A percentile compares a stretch with the other conserved stretches of the same genome.
These are phyloP conservation scores for Naganishia randhawae DNA, from an alignment of 768 basidiomycete genomes.

Conservation along the genomic window DNA sequence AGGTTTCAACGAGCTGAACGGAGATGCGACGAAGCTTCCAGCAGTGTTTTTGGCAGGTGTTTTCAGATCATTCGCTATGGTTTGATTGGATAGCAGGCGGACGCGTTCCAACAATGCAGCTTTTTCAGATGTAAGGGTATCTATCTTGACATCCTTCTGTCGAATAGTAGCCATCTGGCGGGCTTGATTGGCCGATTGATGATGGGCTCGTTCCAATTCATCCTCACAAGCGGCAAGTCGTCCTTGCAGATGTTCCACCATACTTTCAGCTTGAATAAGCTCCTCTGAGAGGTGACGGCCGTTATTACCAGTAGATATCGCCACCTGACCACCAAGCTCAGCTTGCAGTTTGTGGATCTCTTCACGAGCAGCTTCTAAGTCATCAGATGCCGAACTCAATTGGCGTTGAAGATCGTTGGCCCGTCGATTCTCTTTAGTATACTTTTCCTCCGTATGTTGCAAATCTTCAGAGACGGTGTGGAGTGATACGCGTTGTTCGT, in stretches of 20 bases:
- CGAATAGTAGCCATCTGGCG: constrained; percentile 14
- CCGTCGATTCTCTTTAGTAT: background rate
- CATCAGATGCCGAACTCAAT: background rate
- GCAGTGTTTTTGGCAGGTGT: constrained; percentile 2
- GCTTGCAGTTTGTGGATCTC: background rate
- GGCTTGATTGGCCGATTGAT: constrained; percentile 12
- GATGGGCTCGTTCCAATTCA: background rate
- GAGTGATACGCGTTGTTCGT: background rate
- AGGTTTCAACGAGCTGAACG: background rate
- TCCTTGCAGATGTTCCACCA: constrained; percentile 5
- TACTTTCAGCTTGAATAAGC: constrained; percentile 7
- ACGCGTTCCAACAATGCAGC: background rate
- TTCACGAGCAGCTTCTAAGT: background rate
- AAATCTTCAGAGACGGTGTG: background rate
- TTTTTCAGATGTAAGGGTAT: constrained; percentile 2
- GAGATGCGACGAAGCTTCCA: background rate
- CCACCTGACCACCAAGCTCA: background rate
- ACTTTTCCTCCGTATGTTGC: constrained; percentile 12
- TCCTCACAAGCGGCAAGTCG: constrained; percentile 15
- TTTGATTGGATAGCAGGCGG: constrained; percentile 5
- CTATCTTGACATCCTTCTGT: constrained; percentile 23
- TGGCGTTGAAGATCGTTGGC: constrained; percentile 1
- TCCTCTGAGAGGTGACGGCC: background rate
- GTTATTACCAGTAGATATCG: background rate
- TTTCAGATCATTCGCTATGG: background rate